Conservation (phyloP, 2,329 filamentous ascomycete genomes). For the Colletotrichum agaves region DNA sequence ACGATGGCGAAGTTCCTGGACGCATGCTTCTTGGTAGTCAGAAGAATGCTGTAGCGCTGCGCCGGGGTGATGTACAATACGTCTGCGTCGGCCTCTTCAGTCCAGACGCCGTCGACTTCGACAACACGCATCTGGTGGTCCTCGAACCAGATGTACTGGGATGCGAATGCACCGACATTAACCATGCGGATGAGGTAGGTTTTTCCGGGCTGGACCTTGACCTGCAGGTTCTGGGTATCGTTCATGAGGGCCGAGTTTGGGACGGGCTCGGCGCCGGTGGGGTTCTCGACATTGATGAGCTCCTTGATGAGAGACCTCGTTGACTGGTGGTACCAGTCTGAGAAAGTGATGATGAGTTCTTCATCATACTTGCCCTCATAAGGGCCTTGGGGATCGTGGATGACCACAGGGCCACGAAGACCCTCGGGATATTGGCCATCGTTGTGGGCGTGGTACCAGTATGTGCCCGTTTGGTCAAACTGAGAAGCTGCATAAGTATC, state of each 20-base stretch:
- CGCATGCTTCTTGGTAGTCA: constrained; percentile 58
- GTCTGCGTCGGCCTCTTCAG: constrained; percentile 54
- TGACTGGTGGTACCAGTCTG: constrained; percentile 70
- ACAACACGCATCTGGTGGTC: constrained; percentile 57
- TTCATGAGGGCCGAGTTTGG: constrained; percentile 65
- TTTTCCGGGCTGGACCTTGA: constrained; percentile 58
- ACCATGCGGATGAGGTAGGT: constrained; percentile 66
- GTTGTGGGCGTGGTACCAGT: constrained; percentile 66
- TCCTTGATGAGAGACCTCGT: constrained; percentile 58
- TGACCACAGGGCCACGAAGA: constrained; percentile 64
- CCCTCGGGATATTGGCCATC: constrained; percentile 68
- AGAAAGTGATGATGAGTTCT: constrained; percentile 65
- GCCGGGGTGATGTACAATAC: constrained; percentile 59
- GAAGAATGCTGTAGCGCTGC: constrained; percentile 60
- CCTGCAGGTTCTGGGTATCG: constrained; percentile 55
- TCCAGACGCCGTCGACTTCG: constrained; percentile 63
- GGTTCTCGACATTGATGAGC: constrained; percentile 60
- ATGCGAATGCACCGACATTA: constrained; percentile 63
- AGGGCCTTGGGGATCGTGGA: constrained; percentile 62
- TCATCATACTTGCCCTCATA: constrained; percentile 61
- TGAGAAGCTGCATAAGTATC: constrained; percentile 4
- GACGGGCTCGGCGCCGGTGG: constrained; percentile 64
- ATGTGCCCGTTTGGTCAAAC: constrained; percentile 50
- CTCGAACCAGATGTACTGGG: constrained; percentile 59
- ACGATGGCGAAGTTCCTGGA: constrained; percentile 59